Evolutionary conservation across 192 early-diverging fungal genomes (phyloP).

Genomic region (Rhizophlyctis rosea): DNA sequence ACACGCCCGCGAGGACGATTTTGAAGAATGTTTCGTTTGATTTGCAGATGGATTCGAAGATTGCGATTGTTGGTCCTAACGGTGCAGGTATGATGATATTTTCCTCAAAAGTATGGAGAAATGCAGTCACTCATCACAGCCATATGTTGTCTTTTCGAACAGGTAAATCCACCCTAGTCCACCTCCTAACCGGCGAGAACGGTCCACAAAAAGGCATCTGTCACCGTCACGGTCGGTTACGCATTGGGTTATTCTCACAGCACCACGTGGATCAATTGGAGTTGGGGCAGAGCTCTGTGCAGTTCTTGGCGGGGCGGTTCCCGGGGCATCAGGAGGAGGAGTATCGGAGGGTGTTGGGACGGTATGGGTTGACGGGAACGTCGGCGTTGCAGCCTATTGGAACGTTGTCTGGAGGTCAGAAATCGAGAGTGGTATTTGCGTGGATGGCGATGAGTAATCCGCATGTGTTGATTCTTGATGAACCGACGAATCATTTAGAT

Average conservation of each 20-base stretch:
- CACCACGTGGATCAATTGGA: conserved; percentile 98
- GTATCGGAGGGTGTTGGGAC: conserved; percentile 87
- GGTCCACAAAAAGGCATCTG: conserved; percentile 75
- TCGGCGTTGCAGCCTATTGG: conserved; percentile 90
- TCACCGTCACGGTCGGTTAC: conserved; percentile 88
- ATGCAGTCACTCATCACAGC: neutral
- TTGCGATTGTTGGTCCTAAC: conserved; percentile 99
- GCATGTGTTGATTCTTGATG: conserved; percentile 52
- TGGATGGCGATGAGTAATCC: conserved; percentile 52
- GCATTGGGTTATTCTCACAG: conserved; percentile 93
- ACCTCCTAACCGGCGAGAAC: conserved; percentile 84
- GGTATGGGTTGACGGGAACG: conserved; percentile 96
- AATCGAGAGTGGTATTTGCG: conserved; percentile 71
- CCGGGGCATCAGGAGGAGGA: conserved; percentile 94
- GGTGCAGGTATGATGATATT: conserved; percentile 67
- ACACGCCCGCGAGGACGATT: conserved; percentile 76
- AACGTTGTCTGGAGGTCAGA: conserved; percentile 96
- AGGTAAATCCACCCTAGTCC: conserved; percentile 94
- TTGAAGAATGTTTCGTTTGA: conserved; percentile 84
- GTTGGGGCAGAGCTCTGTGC: conserved; percentile 75
- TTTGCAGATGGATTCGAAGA: conserved; percentile 94
- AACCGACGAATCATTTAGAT: conserved; percentile 78
- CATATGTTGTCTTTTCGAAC: neutral
- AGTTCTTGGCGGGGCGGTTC: conserved; percentile 83
- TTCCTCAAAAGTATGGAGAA: too few species aligned